Percentiles rank a stretch among this genome's conserved stretches.
Evolutionary conservation across 495 filamentous ascomycete species (phyloP).

Genomic region (Penicillium maclennaniae): DNA sequence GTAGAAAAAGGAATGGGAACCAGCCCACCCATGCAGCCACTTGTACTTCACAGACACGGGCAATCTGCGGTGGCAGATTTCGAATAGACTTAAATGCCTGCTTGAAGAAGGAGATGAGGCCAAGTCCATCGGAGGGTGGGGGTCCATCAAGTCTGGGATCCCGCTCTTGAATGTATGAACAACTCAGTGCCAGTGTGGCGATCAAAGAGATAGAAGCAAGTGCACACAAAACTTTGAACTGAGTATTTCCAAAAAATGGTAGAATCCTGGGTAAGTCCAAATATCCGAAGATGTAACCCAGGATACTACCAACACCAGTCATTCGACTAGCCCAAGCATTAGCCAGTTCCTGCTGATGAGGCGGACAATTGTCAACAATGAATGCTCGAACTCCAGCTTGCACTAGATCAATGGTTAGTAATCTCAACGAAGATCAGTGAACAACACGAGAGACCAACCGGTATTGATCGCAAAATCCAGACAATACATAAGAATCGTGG

Average conservation of each 20-base stretch:
- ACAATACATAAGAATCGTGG: slow-evolving; percentile 78
- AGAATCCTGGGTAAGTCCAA: slow-evolving; percentile 66
- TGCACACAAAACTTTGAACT: slow-evolving; percentile 85
- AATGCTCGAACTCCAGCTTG: slow-evolving; percentile 87
- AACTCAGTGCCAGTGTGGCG: slow-evolving; percentile 63
- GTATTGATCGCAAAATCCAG: slow-evolving; percentile 91
- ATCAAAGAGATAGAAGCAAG: slow-evolving; percentile 69
- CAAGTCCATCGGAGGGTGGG: slow-evolving; percentile 51
- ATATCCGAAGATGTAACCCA: slow-evolving; percentile 80
- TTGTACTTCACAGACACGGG: slow-evolving; percentile 80
- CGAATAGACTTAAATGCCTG: slow-evolving; percentile 72
- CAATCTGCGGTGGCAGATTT: slow-evolving; percentile 72
- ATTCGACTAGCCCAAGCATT: slow-evolving; percentile 85
- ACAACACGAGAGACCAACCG: slow-evolving; percentile 38
- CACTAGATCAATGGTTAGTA: slow-evolving; percentile 43
- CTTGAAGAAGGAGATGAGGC: slow-evolving; percentile 74
- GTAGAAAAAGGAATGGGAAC: slow-evolving; percentile 95
- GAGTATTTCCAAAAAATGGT: slow-evolving; percentile 74
- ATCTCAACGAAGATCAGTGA: neutral
- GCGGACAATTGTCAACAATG: slow-evolving; percentile 83
- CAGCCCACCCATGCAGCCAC: slow-evolving; percentile 91
- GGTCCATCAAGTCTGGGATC: slow-evolving; percentile 71
- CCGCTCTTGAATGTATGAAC: slow-evolving; percentile 63
- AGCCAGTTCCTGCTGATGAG: slow-evolving; percentile 84
- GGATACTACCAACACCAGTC: slow-evolving; percentile 79